Evolutionary conservation across 768 basidiomycete species (phyloP).

Genomic region (Fibroporia radiculosa): DNA sequence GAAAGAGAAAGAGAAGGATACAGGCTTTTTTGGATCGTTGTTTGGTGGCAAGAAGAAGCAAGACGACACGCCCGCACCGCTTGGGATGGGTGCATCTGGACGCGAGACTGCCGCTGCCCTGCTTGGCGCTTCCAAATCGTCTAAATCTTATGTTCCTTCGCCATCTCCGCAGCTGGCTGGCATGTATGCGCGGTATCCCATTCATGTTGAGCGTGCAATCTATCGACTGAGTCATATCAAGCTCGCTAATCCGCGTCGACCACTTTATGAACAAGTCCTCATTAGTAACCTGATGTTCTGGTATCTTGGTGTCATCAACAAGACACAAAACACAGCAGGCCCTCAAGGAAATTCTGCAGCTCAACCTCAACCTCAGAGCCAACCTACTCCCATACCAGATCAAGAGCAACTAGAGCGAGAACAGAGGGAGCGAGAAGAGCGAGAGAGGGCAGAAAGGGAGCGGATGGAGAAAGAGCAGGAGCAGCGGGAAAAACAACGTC

Average conservation of each 20-base stretch:
- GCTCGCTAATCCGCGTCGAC: conserved; percentile 91
- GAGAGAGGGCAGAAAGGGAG: conserved; percentile 27
- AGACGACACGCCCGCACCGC: conserved; percentile 43
- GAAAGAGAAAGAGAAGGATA: conserved; percentile 61
- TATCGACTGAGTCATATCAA: conserved; percentile 98
- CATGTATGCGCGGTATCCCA: conserved; percentile 79
- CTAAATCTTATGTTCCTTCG: conserved; percentile 56
- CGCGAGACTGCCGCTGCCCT: conserved; percentile 84
- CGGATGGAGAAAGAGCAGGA: conserved; percentile 25
- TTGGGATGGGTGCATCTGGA: conserved; percentile 34
- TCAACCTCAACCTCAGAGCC: conserved; percentile 7
- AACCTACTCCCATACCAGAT: conserved; percentile 20
- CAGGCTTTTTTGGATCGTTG: conserved; percentile 85
- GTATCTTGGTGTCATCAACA: conserved; percentile 98
- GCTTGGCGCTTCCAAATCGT: conserved; percentile 76
- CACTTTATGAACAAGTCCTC: conserved; percentile 93
- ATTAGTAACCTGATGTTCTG: conserved; percentile 98
- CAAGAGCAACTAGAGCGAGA: conserved; percentile 27
- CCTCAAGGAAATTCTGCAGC: conserved; percentile 2
- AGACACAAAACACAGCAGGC: conserved; percentile 39
- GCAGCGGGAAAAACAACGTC: conserved; percentile 33
- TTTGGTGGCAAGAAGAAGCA: conserved; percentile 87
- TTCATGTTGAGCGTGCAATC: conserved; percentile 97
- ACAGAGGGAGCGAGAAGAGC: conserved; percentile 34
- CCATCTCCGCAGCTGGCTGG: conserved; percentile 47